These are phyloP conservation scores for Trypanosoma avium DNA, from an alignment of 208 protist genomes.

Conservation along the genomic window DNA sequence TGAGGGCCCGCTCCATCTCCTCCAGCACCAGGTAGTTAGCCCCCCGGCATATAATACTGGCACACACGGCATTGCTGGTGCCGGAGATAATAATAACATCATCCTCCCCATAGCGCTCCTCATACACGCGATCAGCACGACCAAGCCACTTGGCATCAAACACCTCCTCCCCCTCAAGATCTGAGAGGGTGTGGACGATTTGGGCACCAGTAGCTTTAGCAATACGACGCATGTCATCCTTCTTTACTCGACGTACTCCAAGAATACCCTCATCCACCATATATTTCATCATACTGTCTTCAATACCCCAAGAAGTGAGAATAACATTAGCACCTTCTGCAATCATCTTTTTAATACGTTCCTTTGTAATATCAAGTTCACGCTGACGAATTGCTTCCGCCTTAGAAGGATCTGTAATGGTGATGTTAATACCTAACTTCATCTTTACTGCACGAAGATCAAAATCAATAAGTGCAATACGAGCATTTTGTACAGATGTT, in stretches of 20 bases:
- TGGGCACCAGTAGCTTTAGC: conserved; percentile 96
- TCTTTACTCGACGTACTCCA: conserved; percentile 95
- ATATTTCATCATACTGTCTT: conserved; percentile 99
- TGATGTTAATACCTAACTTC: conserved; percentile 97
- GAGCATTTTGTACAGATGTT: conserved; percentile 92
- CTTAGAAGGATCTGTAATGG: conserved; percentile 97
- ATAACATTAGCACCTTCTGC: conserved; percentile 98
- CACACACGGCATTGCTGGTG: conserved; percentile 71
- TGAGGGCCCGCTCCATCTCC: conserved; percentile 98
- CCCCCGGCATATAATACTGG: conserved; percentile 98
- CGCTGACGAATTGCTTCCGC: conserved; percentile 96
- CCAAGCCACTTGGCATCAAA: conserved; percentile 96
- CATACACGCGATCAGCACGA: conserved; percentile 92
- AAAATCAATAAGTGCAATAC: conserved; percentile 99
- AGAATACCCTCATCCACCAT: conserved; percentile 98
- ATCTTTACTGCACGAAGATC: conserved; percentile 97
- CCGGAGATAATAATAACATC: conserved; percentile 96
- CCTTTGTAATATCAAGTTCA: conserved; percentile 98
- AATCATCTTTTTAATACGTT: conserved; percentile 97
- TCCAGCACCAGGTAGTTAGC: conserved; percentile 97
- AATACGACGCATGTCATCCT: conserved; percentile 97
- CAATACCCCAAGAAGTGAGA: conserved; percentile 99
- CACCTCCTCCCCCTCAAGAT: conserved; percentile 97
- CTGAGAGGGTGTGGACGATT: conserved; percentile 94
- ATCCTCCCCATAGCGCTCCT: conserved; percentile 97